phyloP scores from a whole-genome alignment of 495 filamentous ascomycete genomes.

The Penicillium cinerascens region DNA sequence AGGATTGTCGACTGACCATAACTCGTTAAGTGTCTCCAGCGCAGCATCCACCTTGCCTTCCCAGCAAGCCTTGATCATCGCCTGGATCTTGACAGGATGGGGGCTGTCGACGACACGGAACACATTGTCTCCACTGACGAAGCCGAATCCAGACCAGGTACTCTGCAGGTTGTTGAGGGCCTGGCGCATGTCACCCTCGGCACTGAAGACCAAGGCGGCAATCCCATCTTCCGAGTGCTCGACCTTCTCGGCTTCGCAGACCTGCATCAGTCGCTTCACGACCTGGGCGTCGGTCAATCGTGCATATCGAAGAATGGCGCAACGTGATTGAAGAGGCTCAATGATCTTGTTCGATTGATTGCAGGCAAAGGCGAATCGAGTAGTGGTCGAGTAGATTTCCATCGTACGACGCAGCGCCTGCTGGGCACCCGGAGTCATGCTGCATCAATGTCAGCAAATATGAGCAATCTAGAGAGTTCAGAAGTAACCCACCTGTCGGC shows the following conservation, averaged over 20 bases:
- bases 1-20: constrained; percentile 58
- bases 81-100: constrained; percentile 96
- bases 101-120: constrained; percentile 97
- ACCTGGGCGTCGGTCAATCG: constrained; percentile 90
- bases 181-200: constrained; percentile 98
- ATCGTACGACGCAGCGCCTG: constrained; percentile 95
- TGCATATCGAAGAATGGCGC: constrained; percentile 92
- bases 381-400: constrained; percentile 98
- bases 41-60: constrained; percentile 86
- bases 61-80: constrained; percentile 95
- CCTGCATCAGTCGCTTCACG: constrained; percentile 83
- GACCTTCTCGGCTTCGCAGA: constrained; percentile 83
- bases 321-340: constrained; percentile 93
- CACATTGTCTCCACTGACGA: constrained; percentile 95
- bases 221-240: constrained; percentile 90
- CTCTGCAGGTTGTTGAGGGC: constrained; percentile 99
- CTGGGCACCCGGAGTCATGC: constrained; percentile 95
- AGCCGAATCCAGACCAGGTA: constrained; percentile 91
- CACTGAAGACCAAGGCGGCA: constrained; percentile 91
- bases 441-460: constrained; percentile 16
- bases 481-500: constrained; percentile 66
- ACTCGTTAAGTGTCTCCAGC: constrained; percentile 79
- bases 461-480: neutral
- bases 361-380: constrained; percentile 96
- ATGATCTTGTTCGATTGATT: constrained; percentile 99